Evolutionary conservation across 345 rosid species (phyloP), one percentile per base, ranked within the genome.

Genomic region (Bruguiera sexangula): DNA sequence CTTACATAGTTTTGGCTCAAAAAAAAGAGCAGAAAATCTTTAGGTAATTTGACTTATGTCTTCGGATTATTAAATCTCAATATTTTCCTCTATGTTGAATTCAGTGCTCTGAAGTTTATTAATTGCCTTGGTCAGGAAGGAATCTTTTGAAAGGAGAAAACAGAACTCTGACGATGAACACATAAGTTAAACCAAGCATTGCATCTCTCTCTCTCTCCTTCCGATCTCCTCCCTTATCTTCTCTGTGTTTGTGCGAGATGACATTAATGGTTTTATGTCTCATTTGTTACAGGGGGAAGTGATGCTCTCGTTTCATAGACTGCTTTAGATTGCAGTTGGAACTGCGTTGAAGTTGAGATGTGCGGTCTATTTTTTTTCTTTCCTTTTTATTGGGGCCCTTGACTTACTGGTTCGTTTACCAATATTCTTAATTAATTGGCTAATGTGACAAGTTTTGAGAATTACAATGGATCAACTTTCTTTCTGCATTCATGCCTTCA

Each of bases 61-160:
- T n/a, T 32, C 34, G 32, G 59, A 22, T 39, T 26, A 57, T 62
- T 7, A 15, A 13, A 19, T 32, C 21, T 60, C 16, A 20, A 50
- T 54, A 43, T 63, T 67, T 19, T 11, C 48, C 48, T 39, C 48
- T 15, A 39, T 39, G 11, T 39, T 39, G 48, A 39, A 24, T 62
- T 22, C 37, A 11, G 59, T 16, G 48, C 22, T 34, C 72, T 67
- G 22, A 64, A 27, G 18, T 53, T 5, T 32, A 26, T 63, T 11
- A 24, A 67, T 67, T n/a, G 27, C 22, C 21, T 34, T 74, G n/a
- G 64, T 8, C 90, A 93, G 98, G 97, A 71, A 83, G 97, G 84
- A 89, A 91, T 69, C 79, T 94, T 69, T 89, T 91, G n/a, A 91
- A 88, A 79, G 97, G 93, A 70, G 96, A 94, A 79, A 89, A 89